A percentile compares a stretch with the other conserved stretches of the same genome.
phyloP scores from a whole-genome alignment of 2,329 filamentous ascomycete species.

The Trichoderma sp. region DNA sequence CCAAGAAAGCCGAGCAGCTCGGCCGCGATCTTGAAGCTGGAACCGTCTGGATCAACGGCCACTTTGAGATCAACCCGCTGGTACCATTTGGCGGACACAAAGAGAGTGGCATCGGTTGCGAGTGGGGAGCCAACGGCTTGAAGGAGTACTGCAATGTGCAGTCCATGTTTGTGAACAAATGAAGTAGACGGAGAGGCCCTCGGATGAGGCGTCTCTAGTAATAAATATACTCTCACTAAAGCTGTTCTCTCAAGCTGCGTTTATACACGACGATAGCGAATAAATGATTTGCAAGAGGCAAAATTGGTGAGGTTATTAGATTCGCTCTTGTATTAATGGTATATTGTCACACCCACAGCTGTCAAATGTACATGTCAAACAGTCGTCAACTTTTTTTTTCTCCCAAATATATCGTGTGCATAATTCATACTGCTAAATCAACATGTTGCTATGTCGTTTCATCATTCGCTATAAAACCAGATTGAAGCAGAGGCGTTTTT shows the following conservation, averaged over 20 bases:
- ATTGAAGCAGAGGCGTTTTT: conserved; percentile 1
- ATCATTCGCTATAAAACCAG: conserved; percentile 1
- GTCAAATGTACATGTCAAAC: conserved; percentile 4
- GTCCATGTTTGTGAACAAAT: conserved; percentile 16
- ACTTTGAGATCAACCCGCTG: conserved; percentile 59
- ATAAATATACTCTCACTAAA: not conserved
- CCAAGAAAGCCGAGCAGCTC: conserved; percentile 48
- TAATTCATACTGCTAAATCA: conserved; percentile 10
- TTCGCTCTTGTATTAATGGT: not conserved
- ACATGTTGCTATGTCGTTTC: conserved; percentile 6
- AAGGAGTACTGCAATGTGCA: conserved; percentile 23
- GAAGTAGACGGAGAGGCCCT: not conserved
- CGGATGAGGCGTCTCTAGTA: not conserved
- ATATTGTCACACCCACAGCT: not conserved
- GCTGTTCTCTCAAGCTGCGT: not conserved
- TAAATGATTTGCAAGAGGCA: not conserved
- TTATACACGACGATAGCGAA: not conserved
- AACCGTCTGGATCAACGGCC: conserved; percentile 48
- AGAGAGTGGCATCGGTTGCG: conserved; percentile 62
- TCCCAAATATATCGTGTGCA: not conserved
- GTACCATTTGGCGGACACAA: conserved; percentile 70
- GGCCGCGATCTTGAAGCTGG: conserved; percentile 60
- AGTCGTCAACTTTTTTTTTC: not conserved
- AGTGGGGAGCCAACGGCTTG: conserved; percentile 18
- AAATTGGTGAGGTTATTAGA: not conserved